Evolutionary conservation across 208 protist species (phyloP), one percentile per base, ranked within the genome.

Genomic region (Porcisia hertigi): DNA sequence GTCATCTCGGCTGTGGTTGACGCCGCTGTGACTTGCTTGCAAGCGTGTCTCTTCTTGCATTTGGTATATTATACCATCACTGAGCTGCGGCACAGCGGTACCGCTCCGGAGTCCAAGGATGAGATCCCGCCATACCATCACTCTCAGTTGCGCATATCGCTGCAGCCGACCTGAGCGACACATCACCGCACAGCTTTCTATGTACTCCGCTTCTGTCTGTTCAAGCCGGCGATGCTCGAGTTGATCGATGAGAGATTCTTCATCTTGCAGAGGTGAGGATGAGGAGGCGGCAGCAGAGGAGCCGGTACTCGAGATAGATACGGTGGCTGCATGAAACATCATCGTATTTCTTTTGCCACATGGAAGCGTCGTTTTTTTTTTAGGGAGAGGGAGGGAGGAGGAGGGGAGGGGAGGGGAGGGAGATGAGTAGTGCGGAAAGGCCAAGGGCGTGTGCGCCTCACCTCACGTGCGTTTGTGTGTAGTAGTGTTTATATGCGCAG

Each of bases 111-210:
- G 25, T 14, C 87, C 88, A 1, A 95, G 52, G 8, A 89, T 76
- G 23, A 93, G 45, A 49, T 88, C 78, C 14, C 80, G 77, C 91
- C 91, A 95, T 30, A 91, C 85, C 23, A 80, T 70, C 30, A 85
- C 76, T 3, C 91, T 86, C 45, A 91, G 78, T 58, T 67, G 69
- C 89, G 80, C 55, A 77, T 80, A 63, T 47, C 45, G 55, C 71
- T 65, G 66, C 57, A 95, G 75, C 0, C 87, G 79, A 9, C 77
- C 70, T n/a, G 66, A 75, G 18, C 78, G 63, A 64, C 87, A 89
- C 59, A 84, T 52, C 39, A 45, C 23, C 2, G 64, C 70, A 62
- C 84, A 92, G 67, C 81, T 76, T n/a, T 36, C 70, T 14, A 85
- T 65, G 70, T 92, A 92, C 62, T 75, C 86, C 43, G 69, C 69